These are phyloP conservation scores for Teratosphaeria viscida DNA, from an alignment of 2,329 filamentous ascomycete genomes.

Conservation along the genomic window DNA sequence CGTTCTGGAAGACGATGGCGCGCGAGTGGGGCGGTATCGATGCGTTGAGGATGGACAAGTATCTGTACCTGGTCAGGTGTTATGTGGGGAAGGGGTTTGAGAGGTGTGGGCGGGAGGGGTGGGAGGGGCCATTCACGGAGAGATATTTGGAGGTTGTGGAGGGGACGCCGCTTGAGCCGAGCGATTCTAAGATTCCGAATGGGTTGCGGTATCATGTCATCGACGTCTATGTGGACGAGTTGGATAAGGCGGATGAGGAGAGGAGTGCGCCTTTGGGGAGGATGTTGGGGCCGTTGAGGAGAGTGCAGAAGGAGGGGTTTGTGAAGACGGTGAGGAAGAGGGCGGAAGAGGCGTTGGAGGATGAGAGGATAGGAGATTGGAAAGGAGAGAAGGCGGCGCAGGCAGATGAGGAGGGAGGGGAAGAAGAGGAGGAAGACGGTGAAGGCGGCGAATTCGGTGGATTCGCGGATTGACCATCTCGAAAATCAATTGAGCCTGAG, in stretches of 20 bases:
- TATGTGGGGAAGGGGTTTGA: constrained; percentile 63
- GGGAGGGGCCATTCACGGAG: constrained; percentile 27
- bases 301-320: constrained; percentile 45
- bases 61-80: constrained; percentile 70
- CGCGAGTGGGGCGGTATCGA: constrained; percentile 44
- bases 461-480: constrained; percentile 47
- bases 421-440: constrained; percentile 40
- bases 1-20: constrained; percentile 44
- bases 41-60: constrained; percentile 68
- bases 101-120: constrained; percentile 33
- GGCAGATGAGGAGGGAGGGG: constrained; percentile 30
- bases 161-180: constrained; percentile 35
- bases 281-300: constrained; percentile 47
- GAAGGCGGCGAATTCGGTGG: constrained; percentile 42
- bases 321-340: constrained; percentile 63
- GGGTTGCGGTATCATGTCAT: constrained; percentile 78
- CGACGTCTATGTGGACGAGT: constrained; percentile 86
- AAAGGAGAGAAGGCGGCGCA: constrained; percentile 32
- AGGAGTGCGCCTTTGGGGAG: constrained; percentile 34
- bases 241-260: constrained; percentile 56
- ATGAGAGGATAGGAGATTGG: constrained; percentile 63
- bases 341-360: constrained; percentile 58
- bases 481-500: background rate
- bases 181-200: constrained; percentile 56
- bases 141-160: constrained; percentile 39